Percentiles rank a stretch among this genome's conserved stretches.
Evolutionary conservation across 257 asterid genomes (phyloP).

Genomic region (Solanum neorickii): DNA sequence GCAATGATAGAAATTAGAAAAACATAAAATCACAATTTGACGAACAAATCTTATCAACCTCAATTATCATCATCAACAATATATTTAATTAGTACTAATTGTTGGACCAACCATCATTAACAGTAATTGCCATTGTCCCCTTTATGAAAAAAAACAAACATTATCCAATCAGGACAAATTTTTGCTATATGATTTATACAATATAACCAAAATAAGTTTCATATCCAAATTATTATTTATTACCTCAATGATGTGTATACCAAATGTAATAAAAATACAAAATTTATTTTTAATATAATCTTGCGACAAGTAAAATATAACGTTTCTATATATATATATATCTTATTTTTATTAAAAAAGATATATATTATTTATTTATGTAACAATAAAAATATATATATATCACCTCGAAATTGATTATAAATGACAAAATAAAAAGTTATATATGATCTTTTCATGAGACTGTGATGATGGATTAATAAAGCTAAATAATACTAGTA

Average conservation of each 20-base stretch:
- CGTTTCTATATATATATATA: no score
- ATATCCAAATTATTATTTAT: no score
- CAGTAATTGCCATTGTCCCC: neutral
- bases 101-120: neutral
- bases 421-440: no score
- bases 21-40: neutral
- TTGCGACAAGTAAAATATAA: no score
- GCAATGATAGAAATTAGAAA: neutral
- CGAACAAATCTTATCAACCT: neutral
- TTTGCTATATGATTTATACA: neutral
- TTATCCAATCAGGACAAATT: neutral
- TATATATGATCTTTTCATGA: neutral
- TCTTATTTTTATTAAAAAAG: no score
- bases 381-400: no score
- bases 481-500: neutral
- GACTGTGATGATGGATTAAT: neutral
- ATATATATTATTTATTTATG: no score
- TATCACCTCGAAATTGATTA: no score
- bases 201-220: no score
- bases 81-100: neutral
- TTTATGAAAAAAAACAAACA: neutral
- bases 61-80: neutral
- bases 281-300: no score
- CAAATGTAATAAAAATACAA: no score
- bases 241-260: accelerated